These are phyloP conservation scores for Sutorius eximius DNA, from an alignment of 1,284 basidiomycete species.

Conservation along the genomic window DNA sequence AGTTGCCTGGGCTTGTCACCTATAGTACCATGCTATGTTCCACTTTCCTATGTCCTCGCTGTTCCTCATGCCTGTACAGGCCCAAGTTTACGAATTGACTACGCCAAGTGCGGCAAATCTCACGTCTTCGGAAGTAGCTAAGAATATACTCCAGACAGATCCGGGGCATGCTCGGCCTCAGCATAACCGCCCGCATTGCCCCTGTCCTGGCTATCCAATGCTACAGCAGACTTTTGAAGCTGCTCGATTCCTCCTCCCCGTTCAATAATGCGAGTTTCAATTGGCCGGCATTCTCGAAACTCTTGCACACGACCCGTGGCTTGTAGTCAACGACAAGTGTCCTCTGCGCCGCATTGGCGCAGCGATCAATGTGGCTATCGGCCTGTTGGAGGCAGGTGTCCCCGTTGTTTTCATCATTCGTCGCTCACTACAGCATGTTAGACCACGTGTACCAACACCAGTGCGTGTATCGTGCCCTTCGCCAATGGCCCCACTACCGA, in stretches of 20 bases:
- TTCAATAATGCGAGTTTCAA: slow-evolving; percentile 94
- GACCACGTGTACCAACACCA: slow-evolving; percentile 95
- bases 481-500: slow-evolving; percentile 96
- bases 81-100: slow-evolving; percentile 99
- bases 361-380: slow-evolving; percentile 91
- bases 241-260: slow-evolving; percentile 91
- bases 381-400: slow-evolving; percentile 76
- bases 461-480: slow-evolving; percentile 96
- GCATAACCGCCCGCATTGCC: slow-evolving; percentile 69
- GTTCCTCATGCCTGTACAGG: slow-evolving; percentile 45
- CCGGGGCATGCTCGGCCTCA: slow-evolving; percentile 96
- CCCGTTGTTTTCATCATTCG: background rate
- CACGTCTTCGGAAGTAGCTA: slow-evolving; percentile 99
- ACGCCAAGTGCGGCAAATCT: slow-evolving; percentile 94
- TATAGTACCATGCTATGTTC: slow-evolving; percentile 90
- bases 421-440: slow-evolving; percentile 27
- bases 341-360: slow-evolving; percentile 96
- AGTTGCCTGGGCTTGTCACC: slow-evolving; percentile 93
- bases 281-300: slow-evolving; percentile 92
- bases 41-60: background rate
- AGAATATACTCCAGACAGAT: slow-evolving; percentile 96
- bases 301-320: slow-evolving; percentile 93
- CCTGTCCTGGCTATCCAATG: slow-evolving; percentile 83
- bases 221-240: slow-evolving; percentile 86
- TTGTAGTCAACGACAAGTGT: slow-evolving; percentile 93